Percentiles rank a stretch among this genome's conserved stretches.
Conservation (phyloP, 371 early-diverging fungal genomes). For the Mucor velutinosus region DNA sequence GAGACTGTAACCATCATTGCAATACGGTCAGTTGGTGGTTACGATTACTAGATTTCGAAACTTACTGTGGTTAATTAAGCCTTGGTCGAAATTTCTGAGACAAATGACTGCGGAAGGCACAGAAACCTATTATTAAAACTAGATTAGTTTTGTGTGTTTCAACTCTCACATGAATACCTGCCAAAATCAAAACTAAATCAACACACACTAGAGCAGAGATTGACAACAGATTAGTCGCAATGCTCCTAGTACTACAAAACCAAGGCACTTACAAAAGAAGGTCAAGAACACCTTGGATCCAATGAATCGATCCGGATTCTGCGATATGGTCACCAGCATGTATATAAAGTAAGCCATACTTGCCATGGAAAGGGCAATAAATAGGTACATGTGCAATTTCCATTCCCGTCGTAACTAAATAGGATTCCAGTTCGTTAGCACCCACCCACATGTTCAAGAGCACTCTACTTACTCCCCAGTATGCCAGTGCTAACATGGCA, state of each 20-base stretch:
- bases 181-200: slow-evolving; percentile 35
- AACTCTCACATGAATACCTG: neutral
- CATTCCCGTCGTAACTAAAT: slow-evolving; percentile 52
- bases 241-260: no score
- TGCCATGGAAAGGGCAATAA: slow-evolving; percentile 59
- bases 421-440: neutral
- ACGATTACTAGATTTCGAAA: neutral
- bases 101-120: slow-evolving; percentile 31
- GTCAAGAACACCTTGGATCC: slow-evolving; percentile 69
- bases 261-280: slow-evolving; percentile 55
- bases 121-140: slow-evolving; percentile 18
- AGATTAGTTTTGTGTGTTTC: neutral
- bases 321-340: slow-evolving; percentile 69
- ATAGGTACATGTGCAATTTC: slow-evolving; percentile 55
- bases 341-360: slow-evolving; percentile 75
- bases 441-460: neutral
- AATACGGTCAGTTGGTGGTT: neutral
- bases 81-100: slow-evolving; percentile 31
- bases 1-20: slow-evolving; percentile 15
- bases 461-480: slow-evolving; percentile 64
- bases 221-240: neutral
- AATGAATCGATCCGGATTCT: slow-evolving; percentile 55
- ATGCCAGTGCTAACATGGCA: slow-evolving; percentile 68
- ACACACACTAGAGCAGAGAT: slow-evolving; percentile 27
- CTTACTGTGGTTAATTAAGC: slow-evolving; percentile 37